Base-by-base conservation (phyloP, 768 basidiomycete species). In the Fomitopsis serialis region DNA sequence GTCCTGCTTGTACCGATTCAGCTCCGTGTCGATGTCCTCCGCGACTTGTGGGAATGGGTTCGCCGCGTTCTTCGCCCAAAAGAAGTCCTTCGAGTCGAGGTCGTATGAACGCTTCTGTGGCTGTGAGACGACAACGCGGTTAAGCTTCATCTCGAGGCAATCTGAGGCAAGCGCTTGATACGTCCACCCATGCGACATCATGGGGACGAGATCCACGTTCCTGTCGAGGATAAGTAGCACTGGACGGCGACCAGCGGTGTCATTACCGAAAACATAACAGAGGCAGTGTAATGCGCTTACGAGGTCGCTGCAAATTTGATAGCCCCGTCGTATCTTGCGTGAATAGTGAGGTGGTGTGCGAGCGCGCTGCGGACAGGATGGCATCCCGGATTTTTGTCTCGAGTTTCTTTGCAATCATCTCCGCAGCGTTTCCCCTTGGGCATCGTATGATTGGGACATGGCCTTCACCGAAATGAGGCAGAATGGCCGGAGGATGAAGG, bases 41-140 rank as follows among this genome's bases (percentile, higher is more conserved):
- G 97, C 96, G 3, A 99, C 97, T 60, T 97, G 92, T 36, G 97
- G 97, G 78, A 99, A 99, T 4, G 96, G 96, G 55, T 89, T 92
- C 8, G 91, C 85, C 1, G 95, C 92, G 63, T 98, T 97, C 67
- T 90, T 92, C 2, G 85, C 88, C 97, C 97, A 99, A 75, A 99
- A 99, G 72, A 97, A 99, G 69, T 99, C 97, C 64, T 96, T 98
- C 21, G 92, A 86, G 70, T 98, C 97, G 32, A 99, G 84, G 70
- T 99, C 97, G 61, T 98, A 98, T 0, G 91, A 85, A 72, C 92
- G 87, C 71, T 87, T 81, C 58, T 79, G 78, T 50, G 87, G 78
- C 48, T 80, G 79, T 1, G 83, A 77, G 29, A 99, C 86, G 1
- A 91, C 84, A 6, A 99, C 93, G 7, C 96, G 85, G 68, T 98